Evolutionary conservation across 306 rosid genomes (phyloP), one percentile per base, ranked within the genome.

Genomic region (Quercus glauca): DNA sequence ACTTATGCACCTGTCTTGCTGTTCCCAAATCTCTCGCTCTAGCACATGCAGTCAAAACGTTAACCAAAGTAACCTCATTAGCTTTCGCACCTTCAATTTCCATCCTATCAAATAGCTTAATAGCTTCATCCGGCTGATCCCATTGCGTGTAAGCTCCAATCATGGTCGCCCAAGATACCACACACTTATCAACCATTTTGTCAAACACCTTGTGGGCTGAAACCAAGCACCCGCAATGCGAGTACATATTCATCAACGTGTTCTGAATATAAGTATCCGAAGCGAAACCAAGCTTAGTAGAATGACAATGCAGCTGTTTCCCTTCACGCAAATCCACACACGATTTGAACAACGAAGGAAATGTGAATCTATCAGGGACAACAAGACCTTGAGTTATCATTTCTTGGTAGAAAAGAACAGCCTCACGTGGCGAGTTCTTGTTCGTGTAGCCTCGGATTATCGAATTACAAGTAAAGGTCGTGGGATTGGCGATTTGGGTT

Each of bases 111-210:
- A 55, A 82, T 0, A 82, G 59, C 63, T 15, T 51, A 1, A 82
- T 12, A 55, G 78, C 85, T 21, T 77, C 81, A 71, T 5, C 13
- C 3, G 82, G 63, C 18, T 17, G 35, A 71, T 64, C 67, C 81
- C 78, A 79, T 20, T 37, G 75, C 3, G 72, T 51, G 64, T 75
- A 83, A 29, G 81, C 81, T 3, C 79, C 81, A 2, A 79, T 80
- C 78, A 83, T 76, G 15, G 81, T 75, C n/a, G 80, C 72, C 86
- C 81, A 83, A 59, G 86, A 79, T 61, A 79, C 78, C 74, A 83
- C 75, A 71, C 58, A 55, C 73, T 58, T 83, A 2, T 79, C 78
- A 3, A 2, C 13, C 75, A 79, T 83, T 75, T 63, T 55, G 35
- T 83, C 81, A 15, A 82, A 82, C 75, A 64, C 61, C 63, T 76